Evolutionary conservation across 108 stramenopile species (phyloP).

Genomic region (Bacterosira constricta): DNA sequence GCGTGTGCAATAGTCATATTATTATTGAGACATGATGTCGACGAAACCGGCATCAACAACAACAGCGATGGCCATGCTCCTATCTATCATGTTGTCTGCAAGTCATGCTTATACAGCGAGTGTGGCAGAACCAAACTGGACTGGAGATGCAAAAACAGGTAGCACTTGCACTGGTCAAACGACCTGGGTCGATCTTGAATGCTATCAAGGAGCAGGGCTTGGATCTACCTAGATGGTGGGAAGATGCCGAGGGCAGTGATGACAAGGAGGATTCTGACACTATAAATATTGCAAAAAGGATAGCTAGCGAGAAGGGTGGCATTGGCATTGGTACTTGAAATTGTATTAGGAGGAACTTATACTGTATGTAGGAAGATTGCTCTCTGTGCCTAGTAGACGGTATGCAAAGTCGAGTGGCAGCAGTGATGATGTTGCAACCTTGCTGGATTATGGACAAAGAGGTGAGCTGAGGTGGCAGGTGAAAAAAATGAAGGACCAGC

Average conservation of each 20-base stretch:
- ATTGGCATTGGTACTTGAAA: slow-evolving; percentile 75
- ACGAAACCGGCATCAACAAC: no score
- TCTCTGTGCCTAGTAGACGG: slow-evolving; percentile 53
- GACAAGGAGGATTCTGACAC: slow-evolving; percentile 12
- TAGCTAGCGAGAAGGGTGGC: slow-evolving; percentile 13
- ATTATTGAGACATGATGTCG: no score
- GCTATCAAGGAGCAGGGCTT: slow-evolving; percentile 66
- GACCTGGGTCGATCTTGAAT: slow-evolving; percentile 66
- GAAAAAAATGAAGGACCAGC: slow-evolving; percentile 7
- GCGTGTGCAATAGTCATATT: no score
- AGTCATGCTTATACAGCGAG: no score
- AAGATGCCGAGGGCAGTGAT: slow-evolving; percentile 24
- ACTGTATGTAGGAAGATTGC: slow-evolving; percentile 63
- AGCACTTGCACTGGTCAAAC: slow-evolving; percentile 64
- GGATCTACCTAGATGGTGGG: slow-evolving; percentile 54
- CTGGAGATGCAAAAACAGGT: slow-evolving; percentile 57
- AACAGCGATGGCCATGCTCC: no score
- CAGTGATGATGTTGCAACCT: slow-evolving; percentile 19
- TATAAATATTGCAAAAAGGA: background rate
- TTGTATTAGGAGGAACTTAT: slow-evolving; percentile 69
- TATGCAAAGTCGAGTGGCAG: slow-evolving; percentile 9
- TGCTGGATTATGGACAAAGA: slow-evolving; percentile 42
- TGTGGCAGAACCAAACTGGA: slow-evolving; percentile 76
- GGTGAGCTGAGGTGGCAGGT: slow-evolving; percentile 33
- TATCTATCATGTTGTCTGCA: no score